A percentile compares a stretch with the other conserved stretches of the same genome.
Conservation (phyloP, 208 protist species). For the Acanthamoeba royreba region DNA sequence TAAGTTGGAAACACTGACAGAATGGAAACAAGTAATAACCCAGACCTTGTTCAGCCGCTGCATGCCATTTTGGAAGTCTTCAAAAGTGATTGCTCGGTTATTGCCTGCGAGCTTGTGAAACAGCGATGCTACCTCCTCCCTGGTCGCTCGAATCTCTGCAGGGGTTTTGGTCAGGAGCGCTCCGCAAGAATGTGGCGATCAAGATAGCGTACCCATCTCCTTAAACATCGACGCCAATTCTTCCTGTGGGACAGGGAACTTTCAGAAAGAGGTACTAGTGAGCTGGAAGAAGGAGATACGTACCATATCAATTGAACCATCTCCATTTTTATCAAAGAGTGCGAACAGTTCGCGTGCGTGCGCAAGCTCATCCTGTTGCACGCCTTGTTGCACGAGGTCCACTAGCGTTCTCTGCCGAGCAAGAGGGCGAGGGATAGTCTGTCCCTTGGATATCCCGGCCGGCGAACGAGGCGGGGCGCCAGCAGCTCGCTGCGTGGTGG, state of each 20-base stretch:
- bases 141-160: not conserved
- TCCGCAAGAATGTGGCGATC: not conserved
- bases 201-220: not conserved
- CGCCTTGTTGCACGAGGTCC: not conserved
- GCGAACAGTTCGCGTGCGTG: not conserved
- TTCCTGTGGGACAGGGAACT: not conserved
- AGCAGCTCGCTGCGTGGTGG: not conserved
- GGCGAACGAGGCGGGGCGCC: not conserved
- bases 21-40: not conserved
- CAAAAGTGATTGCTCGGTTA: not conserved
- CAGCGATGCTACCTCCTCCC: not conserved
- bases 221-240: not conserved
- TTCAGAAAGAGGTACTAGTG: not conserved
- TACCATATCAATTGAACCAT: slow-evolving; percentile 13
- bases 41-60: not conserved
- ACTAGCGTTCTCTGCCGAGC: not conserved
- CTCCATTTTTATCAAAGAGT: not conserved
- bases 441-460: not conserved
- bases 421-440: not conserved
- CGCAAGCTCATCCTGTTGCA: not conserved
- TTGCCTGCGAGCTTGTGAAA: not conserved
- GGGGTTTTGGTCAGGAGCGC: no score
- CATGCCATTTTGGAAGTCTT: not conserved
- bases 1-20: no score
- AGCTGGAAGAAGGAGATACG: not conserved